These are phyloP conservation scores for Sporothrix dimorphospora DNA, from an alignment of 2,329 filamentous ascomycete species.

Conservation along the genomic window DNA sequence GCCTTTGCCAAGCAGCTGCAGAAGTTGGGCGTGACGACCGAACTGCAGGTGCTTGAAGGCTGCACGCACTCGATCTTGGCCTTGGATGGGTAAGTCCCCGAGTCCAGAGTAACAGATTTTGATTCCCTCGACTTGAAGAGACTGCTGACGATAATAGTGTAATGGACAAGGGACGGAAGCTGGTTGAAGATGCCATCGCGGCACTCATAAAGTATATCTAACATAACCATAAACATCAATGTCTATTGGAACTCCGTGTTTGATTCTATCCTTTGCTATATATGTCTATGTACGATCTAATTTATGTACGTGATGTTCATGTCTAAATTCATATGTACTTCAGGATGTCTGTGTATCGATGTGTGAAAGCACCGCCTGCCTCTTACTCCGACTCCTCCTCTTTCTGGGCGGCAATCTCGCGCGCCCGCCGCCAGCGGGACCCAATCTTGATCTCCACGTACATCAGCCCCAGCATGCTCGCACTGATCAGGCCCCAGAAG, in stretches of 20 bases:
- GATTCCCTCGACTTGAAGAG: background rate
- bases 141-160: background rate
- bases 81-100: background rate
- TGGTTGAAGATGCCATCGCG: slow-evolving; percentile 25
- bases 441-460: slow-evolving; percentile 27
- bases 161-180: slow-evolving; percentile 28
- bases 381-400: background rate
- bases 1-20: slow-evolving; percentile 38
- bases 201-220: background rate
- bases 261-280: background rate
- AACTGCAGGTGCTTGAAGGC: slow-evolving; percentile 39
- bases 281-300: background rate
- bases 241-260: background rate
- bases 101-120: background rate
- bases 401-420: slow-evolving; percentile 17
- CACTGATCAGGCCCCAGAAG: slow-evolving; percentile 28
- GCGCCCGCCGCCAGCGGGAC: slow-evolving; percentile 20
- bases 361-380: too few relatives aligned
- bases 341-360: too few relatives aligned
- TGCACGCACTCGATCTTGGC: slow-evolving; percentile 25
- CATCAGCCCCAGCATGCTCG: slow-evolving; percentile 28
- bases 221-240: background rate
- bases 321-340: background rate
- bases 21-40: background rate
- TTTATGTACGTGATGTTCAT: background rate